Percentiles rank a stretch among this genome's conserved stretches.
phyloP scores from a whole-genome alignment of 2,329 filamentous ascomycete species.

The Dactylellina leptospora region DNA sequence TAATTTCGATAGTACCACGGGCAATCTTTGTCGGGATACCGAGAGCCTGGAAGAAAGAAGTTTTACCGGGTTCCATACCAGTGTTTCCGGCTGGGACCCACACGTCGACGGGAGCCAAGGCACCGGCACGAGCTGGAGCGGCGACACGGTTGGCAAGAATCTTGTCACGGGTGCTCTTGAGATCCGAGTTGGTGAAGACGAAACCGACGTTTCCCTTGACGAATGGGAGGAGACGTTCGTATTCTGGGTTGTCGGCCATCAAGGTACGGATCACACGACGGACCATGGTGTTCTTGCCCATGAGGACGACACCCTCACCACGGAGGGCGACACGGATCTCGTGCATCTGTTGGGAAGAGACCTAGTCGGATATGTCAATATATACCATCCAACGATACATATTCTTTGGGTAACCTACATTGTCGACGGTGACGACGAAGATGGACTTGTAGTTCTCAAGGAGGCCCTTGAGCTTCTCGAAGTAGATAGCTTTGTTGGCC shows the following conservation, averaged over 20 bases:
- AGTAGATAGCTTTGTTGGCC: constrained; percentile 94
- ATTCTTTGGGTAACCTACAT: constrained; percentile 71
- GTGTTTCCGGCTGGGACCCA: constrained; percentile 98
- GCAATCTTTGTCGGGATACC: constrained; percentile 99
- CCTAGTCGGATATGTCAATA: constrained; percentile 41
- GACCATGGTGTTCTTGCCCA: constrained; percentile 99
- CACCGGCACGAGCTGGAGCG: constrained; percentile 96
- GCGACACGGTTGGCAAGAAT: constrained; percentile 97
- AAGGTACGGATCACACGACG: constrained; percentile 98
- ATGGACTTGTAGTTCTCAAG: constrained; percentile 96
- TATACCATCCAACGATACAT: neutral
- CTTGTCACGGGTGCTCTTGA: constrained; percentile 91
- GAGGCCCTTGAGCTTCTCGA: constrained; percentile 98
- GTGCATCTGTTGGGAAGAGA: constrained; percentile 99
- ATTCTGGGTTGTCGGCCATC: constrained; percentile 88
- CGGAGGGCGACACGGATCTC: constrained; percentile 95
- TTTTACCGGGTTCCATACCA: constrained; percentile 99
- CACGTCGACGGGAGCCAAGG: constrained; percentile 90
- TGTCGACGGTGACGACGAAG: constrained; percentile 98
- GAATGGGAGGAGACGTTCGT: constrained; percentile 94
- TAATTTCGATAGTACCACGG: constrained; percentile 99
- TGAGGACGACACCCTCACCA: constrained; percentile 91
- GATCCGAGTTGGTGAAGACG: constrained; percentile 98
- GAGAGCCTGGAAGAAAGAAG: constrained; percentile 99
- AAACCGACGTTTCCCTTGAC: constrained; percentile 99